Conservation (phyloP, 2,329 filamentous ascomycete species). For the Cladobotryum mycophilum region DNA sequence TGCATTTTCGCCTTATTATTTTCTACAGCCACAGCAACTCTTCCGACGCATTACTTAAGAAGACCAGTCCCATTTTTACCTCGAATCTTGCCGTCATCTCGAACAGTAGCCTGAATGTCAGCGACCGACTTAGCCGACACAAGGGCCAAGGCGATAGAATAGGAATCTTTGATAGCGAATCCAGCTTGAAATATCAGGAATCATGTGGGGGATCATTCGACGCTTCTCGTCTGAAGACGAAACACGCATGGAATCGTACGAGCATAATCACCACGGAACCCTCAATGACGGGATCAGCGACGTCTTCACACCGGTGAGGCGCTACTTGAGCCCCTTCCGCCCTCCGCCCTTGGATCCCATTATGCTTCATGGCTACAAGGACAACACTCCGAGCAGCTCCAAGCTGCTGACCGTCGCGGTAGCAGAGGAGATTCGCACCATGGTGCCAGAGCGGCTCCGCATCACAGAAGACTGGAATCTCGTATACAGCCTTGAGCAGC, state of each 20-base stretch:
- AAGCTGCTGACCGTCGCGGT: slow-evolving; percentile 65
- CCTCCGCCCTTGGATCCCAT: slow-evolving; percentile 84
- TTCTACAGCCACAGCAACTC: too few species aligned
- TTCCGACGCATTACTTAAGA: too few species aligned
- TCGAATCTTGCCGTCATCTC: too few species aligned
- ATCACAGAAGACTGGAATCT: slow-evolving; percentile 82
- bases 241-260: slow-evolving; percentile 22
- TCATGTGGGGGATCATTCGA: slow-evolving; percentile 57
- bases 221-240: slow-evolving; percentile 52
- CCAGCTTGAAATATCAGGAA: slow-evolving; percentile 12
- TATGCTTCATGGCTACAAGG: slow-evolving; percentile 58
- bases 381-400: slow-evolving; percentile 51
- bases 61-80: too few species aligned
- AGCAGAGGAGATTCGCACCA: slow-evolving; percentile 87
- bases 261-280: slow-evolving; percentile 11
- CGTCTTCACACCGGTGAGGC: slow-evolving; percentile 45
- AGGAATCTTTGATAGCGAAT: too few species aligned
- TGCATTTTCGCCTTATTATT: too few species aligned
- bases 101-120: too few species aligned
- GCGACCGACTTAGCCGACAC: background rate
- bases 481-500: slow-evolving; percentile 83
- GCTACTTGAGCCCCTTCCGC: slow-evolving; percentile 71
- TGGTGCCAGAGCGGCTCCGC: slow-evolving; percentile 80
- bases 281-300: slow-evolving; percentile 46
- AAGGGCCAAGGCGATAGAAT: background rate